These are phyloP conservation scores for Euphrasia arctica DNA, from an alignment of 305 asterid species.

Conservation along the genomic window DNA sequence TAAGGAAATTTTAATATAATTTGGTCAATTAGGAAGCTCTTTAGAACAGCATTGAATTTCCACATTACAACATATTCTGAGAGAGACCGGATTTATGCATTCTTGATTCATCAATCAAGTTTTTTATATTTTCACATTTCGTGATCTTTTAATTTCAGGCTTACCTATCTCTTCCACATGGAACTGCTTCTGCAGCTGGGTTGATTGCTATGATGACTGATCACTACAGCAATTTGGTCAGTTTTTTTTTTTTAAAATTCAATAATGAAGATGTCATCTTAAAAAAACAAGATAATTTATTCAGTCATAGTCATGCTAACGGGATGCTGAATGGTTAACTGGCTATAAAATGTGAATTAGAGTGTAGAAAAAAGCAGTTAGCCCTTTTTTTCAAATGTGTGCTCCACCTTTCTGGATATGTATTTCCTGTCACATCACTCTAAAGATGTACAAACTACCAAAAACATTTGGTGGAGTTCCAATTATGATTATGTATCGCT, in stretches of 20 bases:
- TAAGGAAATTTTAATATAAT: slow-evolving; percentile 14
- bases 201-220: slow-evolving; percentile 97
- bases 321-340: slow-evolving; percentile 17
- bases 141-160: slow-evolving; percentile 60
- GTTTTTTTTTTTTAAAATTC: slow-evolving; percentile 22
- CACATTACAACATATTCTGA: slow-evolving; percentile 18
- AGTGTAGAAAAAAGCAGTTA: slow-evolving; percentile 19
- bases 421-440: slow-evolving; percentile 7
- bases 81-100: slow-evolving; percentile 15
- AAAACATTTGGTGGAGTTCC: slow-evolving; percentile 3
- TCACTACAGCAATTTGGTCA: slow-evolving; percentile 90
- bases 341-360: slow-evolving; percentile 9
- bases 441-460: slow-evolving; percentile 17
- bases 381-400: slow-evolving; percentile 7
- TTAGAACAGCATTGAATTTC: slow-evolving; percentile 17
- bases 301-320: slow-evolving; percentile 19
- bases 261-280: slow-evolving; percentile 17
- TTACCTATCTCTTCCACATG: slow-evolving; percentile 94
- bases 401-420: not conserved
- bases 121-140: slow-evolving; percentile 21
- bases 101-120: slow-evolving; percentile 21
- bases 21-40: slow-evolving; percentile 6
- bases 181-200: slow-evolving; percentile 90
- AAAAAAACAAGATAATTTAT: not conserved
- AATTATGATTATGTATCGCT: slow-evolving; percentile 1